Evolutionary conservation across 495 filamentous ascomycete species (phyloP).

Genomic region (Terfezia boudieri): DNA sequence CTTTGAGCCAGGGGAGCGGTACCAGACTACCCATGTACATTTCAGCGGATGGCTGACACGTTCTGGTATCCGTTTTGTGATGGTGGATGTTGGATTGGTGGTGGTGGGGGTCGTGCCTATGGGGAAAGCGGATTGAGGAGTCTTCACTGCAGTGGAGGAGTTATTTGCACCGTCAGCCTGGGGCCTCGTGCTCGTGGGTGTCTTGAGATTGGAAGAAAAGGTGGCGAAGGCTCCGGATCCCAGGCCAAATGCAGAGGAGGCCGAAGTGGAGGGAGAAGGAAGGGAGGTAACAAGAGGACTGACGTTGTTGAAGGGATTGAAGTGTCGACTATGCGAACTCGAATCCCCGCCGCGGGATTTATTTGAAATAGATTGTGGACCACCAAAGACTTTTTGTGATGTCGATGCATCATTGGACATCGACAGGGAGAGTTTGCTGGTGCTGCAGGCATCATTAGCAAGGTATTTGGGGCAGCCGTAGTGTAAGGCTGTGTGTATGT

Average conservation of each 20-base stretch:
- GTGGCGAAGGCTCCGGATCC: conserved; percentile 79
- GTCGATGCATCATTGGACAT: conserved; percentile 36
- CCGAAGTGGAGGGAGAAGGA: conserved; percentile 68
- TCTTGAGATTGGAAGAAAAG: conserved; percentile 36
- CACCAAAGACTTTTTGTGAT: conserved; percentile 29
- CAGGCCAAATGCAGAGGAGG: conserved; percentile 79
- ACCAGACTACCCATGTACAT: conserved; percentile 91
- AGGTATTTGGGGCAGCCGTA: no score
- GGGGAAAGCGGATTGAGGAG: conserved; percentile 19
- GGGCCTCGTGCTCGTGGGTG: neutral
- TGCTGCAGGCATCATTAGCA: neutral
- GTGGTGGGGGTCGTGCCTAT: neutral
- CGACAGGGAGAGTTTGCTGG: conserved; percentile 71
- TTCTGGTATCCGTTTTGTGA: conserved; percentile 19
- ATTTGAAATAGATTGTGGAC: conserved; percentile 33
- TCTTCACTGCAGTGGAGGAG: conserved; percentile 6
- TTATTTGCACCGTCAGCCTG: neutral
- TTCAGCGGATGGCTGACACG: conserved; percentile 39
- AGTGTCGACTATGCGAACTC: conserved; percentile 41
- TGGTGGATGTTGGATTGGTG: conserved; percentile 30
- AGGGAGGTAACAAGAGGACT: conserved; percentile 45
- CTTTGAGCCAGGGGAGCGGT: conserved; percentile 60
- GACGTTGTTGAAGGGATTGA: conserved; percentile 69
- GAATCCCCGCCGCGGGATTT: neutral
- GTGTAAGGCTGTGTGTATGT: no score